Conservation (phyloP, 352 stramenopile species). For the Phytophthora rubi region DNA sequence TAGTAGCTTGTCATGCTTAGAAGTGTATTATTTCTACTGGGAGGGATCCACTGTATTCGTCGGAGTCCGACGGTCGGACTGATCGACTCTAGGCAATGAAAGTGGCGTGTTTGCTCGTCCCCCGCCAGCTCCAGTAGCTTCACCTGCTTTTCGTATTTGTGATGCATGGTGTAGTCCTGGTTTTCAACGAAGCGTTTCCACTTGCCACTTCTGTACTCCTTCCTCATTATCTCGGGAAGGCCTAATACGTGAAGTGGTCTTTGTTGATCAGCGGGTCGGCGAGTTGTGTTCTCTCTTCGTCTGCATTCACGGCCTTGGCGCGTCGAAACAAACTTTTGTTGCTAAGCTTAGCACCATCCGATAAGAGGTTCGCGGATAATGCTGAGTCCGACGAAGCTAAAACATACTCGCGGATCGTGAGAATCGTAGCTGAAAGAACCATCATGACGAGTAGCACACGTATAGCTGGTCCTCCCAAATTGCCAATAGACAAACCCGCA, state of each 20-base stretch:
- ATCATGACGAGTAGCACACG: neutral
- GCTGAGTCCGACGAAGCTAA: neutral
- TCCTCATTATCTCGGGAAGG: neutral
- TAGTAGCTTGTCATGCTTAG: too few relatives aligned
- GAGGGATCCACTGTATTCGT: too few relatives aligned
- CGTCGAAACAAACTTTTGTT: neutral
- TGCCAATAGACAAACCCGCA: too few relatives aligned
- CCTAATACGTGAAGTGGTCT: neutral
- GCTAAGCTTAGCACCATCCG: neutral
- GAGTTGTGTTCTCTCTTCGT: neutral
- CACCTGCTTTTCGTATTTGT: neutral
- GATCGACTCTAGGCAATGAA: neutral
- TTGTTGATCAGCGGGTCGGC: neutral
- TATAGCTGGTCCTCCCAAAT: neutral
- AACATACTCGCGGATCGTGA: neutral
- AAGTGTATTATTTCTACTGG: too few relatives aligned
- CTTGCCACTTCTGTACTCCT: conserved; percentile 1
- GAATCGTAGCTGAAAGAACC: neutral
- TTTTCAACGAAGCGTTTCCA: neutral
- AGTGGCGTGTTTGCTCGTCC: neutral
- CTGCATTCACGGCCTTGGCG: neutral
- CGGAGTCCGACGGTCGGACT: too few relatives aligned
- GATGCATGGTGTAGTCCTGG: neutral
- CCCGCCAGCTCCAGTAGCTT: neutral
- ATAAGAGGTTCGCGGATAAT: neutral